Evolutionary conservation across 768 basidiomycete genomes (phyloP).

Genomic region (Lactifluus hygrophoroides): DNA sequence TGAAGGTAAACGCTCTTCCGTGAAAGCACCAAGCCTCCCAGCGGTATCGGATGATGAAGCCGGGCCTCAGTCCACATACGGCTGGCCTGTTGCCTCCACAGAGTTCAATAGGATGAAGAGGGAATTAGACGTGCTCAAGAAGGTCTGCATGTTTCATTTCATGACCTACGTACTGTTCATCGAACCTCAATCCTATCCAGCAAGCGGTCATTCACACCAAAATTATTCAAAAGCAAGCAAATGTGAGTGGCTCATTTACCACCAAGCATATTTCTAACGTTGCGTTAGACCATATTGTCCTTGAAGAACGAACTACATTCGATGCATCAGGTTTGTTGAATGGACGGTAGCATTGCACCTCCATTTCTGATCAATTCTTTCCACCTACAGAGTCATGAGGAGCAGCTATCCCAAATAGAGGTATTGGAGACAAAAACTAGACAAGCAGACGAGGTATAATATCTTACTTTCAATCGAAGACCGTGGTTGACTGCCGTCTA

Average conservation of each 20-base stretch:
- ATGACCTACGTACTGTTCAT: background rate
- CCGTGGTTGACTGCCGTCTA: conserved; percentile 22
- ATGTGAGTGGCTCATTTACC: conserved; percentile 28
- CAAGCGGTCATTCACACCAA: conserved; percentile 41
- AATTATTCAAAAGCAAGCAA: conserved; percentile 43
- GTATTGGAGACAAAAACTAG: conserved; percentile 38
- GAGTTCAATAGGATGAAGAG: conserved; percentile 48
- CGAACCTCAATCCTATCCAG: conserved; percentile 19
- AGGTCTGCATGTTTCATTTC: conserved; percentile 23
- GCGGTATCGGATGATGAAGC: conserved; percentile 12
- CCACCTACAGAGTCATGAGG: conserved; percentile 33
- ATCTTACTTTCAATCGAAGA: background rate
- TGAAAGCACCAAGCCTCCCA: background rate
- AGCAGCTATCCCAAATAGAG: conserved; percentile 38
- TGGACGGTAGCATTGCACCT: background rate
- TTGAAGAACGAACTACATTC: conserved; percentile 35
- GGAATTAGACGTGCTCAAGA: conserved; percentile 50
- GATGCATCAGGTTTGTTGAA: conserved; percentile 31
- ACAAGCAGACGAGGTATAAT: conserved; percentile 50
- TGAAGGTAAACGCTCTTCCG: background rate
- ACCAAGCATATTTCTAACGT: background rate
- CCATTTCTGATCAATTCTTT: background rate
- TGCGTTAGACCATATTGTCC: conserved; percentile 44
- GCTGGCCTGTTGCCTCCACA: conserved; percentile 34
- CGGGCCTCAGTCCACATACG: conserved; percentile 19